Conservation (phyloP, 2,329 filamentous ascomycete species). For the Bimuria novae-zelandiae region DNA sequence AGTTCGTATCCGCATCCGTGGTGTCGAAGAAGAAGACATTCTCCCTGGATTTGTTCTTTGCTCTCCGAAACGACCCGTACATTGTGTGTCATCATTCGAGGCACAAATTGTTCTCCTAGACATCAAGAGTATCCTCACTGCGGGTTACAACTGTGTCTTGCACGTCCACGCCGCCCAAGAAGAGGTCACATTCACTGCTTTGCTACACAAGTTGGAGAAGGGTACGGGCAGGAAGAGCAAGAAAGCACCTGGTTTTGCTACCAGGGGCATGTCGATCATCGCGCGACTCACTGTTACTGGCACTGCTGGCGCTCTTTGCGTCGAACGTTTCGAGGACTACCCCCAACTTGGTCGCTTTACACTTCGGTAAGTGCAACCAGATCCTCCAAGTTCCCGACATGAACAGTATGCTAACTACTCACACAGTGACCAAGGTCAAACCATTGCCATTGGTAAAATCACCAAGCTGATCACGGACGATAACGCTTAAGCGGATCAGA, state of each 20-base stretch:
- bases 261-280: constrained; percentile 81
- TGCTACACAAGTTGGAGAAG: constrained; percentile 94
- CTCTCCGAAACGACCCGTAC: constrained; percentile 89
- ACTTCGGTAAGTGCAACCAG: constrained; percentile 28
- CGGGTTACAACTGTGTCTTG: constrained; percentile 96
- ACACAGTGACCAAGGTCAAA: constrained; percentile 75
- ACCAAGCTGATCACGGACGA: constrained; percentile 73
- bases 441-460: constrained; percentile 99
- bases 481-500: constrained; percentile 12
- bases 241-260: constrained; percentile 88
- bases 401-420: constrained; percentile 30
- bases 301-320: constrained; percentile 83
- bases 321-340: constrained; percentile 95
- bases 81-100: constrained; percentile 88
- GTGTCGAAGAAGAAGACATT: constrained; percentile 97
- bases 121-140: constrained; percentile 88
- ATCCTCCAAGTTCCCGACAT: neutral
- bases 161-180: constrained; percentile 98
- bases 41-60: constrained; percentile 94
- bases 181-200: constrained; percentile 86
- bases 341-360: constrained; percentile 62
- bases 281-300: constrained; percentile 87
- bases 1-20: constrained; percentile 86
- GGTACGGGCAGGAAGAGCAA: constrained; percentile 94
- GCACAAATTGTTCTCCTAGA: constrained; percentile 96